Evolutionary conservation across 257 asterid genomes (phyloP), one percentile per base, ranked within the genome.

Genomic region (Petunia axillaris): DNA sequence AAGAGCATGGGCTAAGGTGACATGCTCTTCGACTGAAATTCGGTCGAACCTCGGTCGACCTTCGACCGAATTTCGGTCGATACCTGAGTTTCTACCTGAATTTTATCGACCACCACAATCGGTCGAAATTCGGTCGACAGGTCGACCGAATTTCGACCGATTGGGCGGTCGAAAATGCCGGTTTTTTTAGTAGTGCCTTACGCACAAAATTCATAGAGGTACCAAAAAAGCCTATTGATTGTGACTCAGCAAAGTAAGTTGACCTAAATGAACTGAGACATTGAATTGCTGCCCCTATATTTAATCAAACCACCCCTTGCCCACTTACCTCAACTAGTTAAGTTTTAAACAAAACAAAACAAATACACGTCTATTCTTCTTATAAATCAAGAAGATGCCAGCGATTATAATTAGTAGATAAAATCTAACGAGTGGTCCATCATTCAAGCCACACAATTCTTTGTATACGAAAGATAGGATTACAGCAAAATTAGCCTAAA

Each of bases 231-330:
- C 44, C 60, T 71, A 46, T 48, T 71, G 60, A 70, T 25, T 25
- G 54, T 16, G 58, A 16, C 76, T 10, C 48, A 48, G 11, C 43
- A 35, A 68, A 71, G 59, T 25, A 44, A 71, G 25, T 48, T 71
- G 60, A 71, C 77, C 44, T 25, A 48, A 71, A 64, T 2, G 2
- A 46, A 1, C 57, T 52, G 14, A 52, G 44, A 55, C 14, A 55
- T 55, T 55, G 60, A 68, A 44, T 10, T 68, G 9, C 14, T 68
- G n/a, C 76, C 76, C 57, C 4, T 43, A n/a, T 68, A 68, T 14
- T 67, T 67, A 67, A 43, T 43, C 53, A 67, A 3, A 54, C n/a
- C 6, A 14, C 16, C 25, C 8, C 25, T 25, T 25, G 25, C 25
- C 25, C 25, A 25, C 25, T 25, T 25, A 25, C 25, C 25, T 25